Evolutionary conservation across 2,329 filamentous ascomycete species (phyloP), one percentile per base, ranked within the genome.

Genomic region (Ceratocystis cubensis): DNA sequence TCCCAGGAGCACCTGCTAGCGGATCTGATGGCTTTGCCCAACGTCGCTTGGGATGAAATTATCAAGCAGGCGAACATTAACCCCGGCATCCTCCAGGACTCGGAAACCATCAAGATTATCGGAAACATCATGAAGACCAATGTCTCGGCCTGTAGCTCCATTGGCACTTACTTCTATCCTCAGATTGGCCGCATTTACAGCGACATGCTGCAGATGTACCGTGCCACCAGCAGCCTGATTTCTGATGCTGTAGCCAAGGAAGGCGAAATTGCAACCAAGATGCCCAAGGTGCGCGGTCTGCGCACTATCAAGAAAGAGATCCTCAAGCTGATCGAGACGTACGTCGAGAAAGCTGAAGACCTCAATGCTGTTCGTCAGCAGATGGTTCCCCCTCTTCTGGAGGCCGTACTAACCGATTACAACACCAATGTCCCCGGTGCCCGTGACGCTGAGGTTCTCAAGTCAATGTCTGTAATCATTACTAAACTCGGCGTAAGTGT

Each of bases 51-150:
- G 94, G 92, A 96, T 74, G 85, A 88, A 72, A 96, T 99, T 72
- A 99, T 99, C 74, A 84, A 85, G 71, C 84, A 88, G 73, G 94
- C 94, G 28, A 94, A 90, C 65, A 82, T 88, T 69, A 87, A 96
- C 74, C 91, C 94, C 0, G 82, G 86, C 25, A 91, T 94, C 71
- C 81, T 99, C 13, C 91, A 97, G 75, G 91, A 97, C 73, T 81
- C 87, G 10, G 92, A 99, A 71, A 96, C 92, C 0, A 97, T 99
- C 79, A 99, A 99, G 80, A 87, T 99, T 71, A 92, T 99, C 69
- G 94, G 94, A 71, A 99, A 99, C 77, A 96, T 99, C 74, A 99
- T 99, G 94, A 99, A 99, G 83, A 99, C 94, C 0, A 99, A 99
- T 72, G 94, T 99, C 3, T 93, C 95, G n/a, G 94, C 94, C 45